These are phyloP conservation scores for Naegleria fowleri DNA, from an alignment of 208 protist genomes.

Conservation along the genomic window DNA sequence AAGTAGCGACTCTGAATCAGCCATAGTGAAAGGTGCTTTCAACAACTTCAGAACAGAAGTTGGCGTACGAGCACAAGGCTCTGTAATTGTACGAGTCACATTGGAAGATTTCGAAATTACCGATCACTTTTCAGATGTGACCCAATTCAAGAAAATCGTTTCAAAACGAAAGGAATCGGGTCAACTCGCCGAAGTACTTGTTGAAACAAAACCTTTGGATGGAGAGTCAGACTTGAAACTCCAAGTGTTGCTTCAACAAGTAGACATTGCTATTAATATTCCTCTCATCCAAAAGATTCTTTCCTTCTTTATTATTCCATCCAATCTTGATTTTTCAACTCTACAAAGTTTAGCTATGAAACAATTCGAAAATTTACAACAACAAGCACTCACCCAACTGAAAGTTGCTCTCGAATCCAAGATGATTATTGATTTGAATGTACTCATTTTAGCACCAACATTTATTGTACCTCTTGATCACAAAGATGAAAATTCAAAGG, in stretches of 20 bases:
- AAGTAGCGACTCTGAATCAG: not conserved
- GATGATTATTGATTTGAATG: not conserved
- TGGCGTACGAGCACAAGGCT: not conserved
- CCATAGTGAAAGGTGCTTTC: not conserved
- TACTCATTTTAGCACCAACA: not conserved
- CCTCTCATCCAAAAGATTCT: not conserved
- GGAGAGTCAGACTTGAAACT: not conserved
- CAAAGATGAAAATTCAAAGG: not conserved
- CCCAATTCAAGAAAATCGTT: not conserved
- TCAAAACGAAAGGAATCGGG: not conserved
- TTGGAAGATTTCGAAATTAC: not conserved
- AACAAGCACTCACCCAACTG: conserved; percentile 16
- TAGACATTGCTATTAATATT: not conserved
- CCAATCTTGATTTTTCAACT: not conserved
- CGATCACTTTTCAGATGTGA: not conserved
- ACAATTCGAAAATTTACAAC: not conserved
- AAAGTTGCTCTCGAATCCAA: not conserved
- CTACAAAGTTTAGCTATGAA: not conserved
- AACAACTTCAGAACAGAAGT: not conserved
- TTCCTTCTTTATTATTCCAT: conserved; percentile 3
- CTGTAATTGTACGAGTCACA: not conserved
- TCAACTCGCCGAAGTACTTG: not conserved
- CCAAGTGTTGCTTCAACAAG: not conserved
- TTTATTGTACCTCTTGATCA: conserved; percentile 15
- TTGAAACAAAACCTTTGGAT: not conserved